Percentiles rank a stretch among this genome's conserved stretches.
Conservation (phyloP, 116 monocot genomes). For the Trichopus zeylanicus region DNA sequence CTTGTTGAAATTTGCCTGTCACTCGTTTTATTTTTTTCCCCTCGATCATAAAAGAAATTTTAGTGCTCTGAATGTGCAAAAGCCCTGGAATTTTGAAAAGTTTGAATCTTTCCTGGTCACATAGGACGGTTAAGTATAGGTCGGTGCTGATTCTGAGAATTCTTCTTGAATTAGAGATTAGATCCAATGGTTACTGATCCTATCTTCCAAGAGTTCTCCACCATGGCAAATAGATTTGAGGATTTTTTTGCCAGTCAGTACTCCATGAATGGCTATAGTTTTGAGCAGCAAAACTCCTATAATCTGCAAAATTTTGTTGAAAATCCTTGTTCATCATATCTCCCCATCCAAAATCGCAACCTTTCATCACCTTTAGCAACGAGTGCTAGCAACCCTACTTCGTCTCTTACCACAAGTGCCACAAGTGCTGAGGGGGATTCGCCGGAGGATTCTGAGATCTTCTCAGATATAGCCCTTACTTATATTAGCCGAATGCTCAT, state of each 20-base stretch:
- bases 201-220: not conserved
- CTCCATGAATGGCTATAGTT: not conserved
- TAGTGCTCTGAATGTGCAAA: not conserved
- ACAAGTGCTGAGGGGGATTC: not conserved
- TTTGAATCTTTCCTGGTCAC: not conserved
- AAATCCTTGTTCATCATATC: not conserved
- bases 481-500: conserved; percentile 42
- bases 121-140: not conserved
- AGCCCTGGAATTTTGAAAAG: too few species aligned
- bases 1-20: too few species aligned
- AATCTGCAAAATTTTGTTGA: not conserved
- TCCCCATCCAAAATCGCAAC: not conserved
- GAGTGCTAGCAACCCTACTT: not conserved
- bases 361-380: not conserved
- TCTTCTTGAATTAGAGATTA: not conserved
- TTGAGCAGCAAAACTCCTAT: not conserved
- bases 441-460: conserved; percentile 1
- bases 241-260: not conserved
- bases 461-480: conserved; percentile 24
- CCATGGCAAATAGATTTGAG: not conserved
- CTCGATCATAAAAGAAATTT: not conserved
- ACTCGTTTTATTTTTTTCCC: not conserved
- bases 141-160: not conserved
- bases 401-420: not conserved
- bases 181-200: not conserved